A percentile compares a stretch with the other conserved stretches of the same genome.
These are phyloP conservation scores for Bipolaris oryzae DNA, from an alignment of 2,329 filamentous ascomycete genomes.

Conservation along the genomic window DNA sequence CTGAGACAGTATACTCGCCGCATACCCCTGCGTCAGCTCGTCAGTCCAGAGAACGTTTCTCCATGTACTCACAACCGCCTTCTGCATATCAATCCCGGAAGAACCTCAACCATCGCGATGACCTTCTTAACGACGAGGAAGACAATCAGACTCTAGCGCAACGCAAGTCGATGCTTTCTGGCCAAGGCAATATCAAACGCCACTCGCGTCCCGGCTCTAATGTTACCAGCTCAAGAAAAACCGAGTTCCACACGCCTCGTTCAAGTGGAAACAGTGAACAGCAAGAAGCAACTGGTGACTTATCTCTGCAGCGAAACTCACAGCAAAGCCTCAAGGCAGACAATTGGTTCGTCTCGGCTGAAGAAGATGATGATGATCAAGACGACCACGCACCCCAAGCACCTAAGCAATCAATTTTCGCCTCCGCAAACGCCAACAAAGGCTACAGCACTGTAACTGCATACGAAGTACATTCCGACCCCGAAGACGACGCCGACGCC, in stretches of 20 bases:
- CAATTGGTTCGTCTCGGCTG: constrained; percentile 55
- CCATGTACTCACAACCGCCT: constrained; percentile 50
- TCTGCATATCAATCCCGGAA: constrained; percentile 47
- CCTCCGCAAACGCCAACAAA: constrained; percentile 28
- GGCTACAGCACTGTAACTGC: constrained; percentile 38
- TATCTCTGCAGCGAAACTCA: constrained; percentile 35
- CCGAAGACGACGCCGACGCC: constrained; percentile 33
- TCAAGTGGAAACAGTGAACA: constrained; percentile 18
- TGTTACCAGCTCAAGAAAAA: constrained; percentile 36
- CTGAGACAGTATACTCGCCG: constrained; percentile 60
- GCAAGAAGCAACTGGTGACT: constrained; percentile 29
- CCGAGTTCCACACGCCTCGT: constrained; percentile 40
- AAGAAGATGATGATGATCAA: constrained; percentile 25
- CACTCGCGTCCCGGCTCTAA: constrained; percentile 37
- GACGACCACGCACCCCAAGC: constrained; percentile 14
- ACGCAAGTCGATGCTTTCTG: constrained; percentile 41
- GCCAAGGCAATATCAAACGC: constrained; percentile 44
- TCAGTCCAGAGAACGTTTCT: constrained; percentile 59
- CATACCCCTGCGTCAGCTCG: constrained; percentile 59
- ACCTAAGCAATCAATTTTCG: constrained; percentile 32
- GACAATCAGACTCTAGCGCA: constrained; percentile 42
- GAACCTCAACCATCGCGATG: constrained; percentile 45
- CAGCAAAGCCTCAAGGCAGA: constrained; percentile 50
- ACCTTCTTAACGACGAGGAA: constrained; percentile 34
- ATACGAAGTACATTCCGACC: constrained; percentile 38